A percentile compares a stretch with the other conserved stretches of the same genome.
phyloP scores from a whole-genome alignment of 2,329 filamentous ascomycete species.

The Fusarium redolens region DNA sequence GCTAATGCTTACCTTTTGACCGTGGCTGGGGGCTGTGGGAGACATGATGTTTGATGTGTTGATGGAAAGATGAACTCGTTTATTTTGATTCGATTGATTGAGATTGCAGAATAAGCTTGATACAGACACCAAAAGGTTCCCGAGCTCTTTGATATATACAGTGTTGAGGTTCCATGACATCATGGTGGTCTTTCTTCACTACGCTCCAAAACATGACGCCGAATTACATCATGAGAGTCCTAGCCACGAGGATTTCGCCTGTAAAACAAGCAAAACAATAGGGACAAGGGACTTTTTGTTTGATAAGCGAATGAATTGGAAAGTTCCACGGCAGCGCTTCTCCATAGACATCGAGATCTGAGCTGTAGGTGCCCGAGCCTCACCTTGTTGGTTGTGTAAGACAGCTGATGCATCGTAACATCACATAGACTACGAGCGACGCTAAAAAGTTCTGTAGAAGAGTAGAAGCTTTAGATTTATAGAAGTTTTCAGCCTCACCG shows the following conservation, averaged over 20 bases:
- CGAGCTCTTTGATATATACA: constrained; percentile 33
- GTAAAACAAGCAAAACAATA: constrained; percentile 1
- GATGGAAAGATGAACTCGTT: neutral
- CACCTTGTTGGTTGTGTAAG: neutral
- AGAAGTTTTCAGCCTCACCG: neutral
- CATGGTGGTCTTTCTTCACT: constrained; percentile 21
- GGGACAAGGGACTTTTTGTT: neutral
- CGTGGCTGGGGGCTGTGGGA: constrained; percentile 28
- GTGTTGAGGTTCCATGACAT: constrained; percentile 28
- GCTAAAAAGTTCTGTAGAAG: neutral
- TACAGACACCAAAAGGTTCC: neutral
- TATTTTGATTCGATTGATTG: neutral
- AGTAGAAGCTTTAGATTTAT: neutral
- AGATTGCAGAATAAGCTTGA: neutral
- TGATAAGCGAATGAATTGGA: constrained; percentile 8
- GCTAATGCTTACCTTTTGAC: constrained; percentile 38
- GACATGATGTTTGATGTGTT: constrained; percentile 31
- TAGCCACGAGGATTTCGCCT: constrained; percentile 3
- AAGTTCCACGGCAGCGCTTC: constrained; percentile 17
- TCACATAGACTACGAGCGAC: neutral
- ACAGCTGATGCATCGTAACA: neutral
- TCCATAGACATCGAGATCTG: constrained; percentile 24
- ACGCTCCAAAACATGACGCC: constrained; percentile 31
- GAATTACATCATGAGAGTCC: constrained; percentile 37
- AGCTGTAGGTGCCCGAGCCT: neutral